Percentiles rank a stretch among this genome's conserved stretches.
phyloP scores from a whole-genome alignment of 2,329 filamentous ascomycete species.

The Bretziella fagacearum region DNA sequence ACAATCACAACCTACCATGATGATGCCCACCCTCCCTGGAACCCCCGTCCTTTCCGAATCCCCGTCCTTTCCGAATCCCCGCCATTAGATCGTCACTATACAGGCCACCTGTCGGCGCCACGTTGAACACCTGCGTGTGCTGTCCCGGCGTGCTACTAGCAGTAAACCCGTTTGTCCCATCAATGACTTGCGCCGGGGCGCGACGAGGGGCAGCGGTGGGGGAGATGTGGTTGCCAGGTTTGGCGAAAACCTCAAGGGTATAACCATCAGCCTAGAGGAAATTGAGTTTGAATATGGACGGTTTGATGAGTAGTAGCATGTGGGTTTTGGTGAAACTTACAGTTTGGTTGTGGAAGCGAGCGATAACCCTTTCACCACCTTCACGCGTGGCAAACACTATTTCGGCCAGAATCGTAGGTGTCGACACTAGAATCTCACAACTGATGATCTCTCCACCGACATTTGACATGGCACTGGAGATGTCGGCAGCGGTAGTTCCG shows the following conservation, averaged over 20 bases:
- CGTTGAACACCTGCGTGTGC: constrained; percentile 7
- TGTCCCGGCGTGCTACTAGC: constrained; percentile 22
- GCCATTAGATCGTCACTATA: constrained; percentile 35
- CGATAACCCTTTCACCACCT: constrained; percentile 57
- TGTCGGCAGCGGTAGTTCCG: constrained; percentile 66
- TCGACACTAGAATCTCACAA: constrained; percentile 50
- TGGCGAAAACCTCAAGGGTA: constrained; percentile 55
- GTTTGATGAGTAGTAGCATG: background rate
- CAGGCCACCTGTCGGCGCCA: constrained; percentile 22
- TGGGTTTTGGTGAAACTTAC: constrained; percentile 28
- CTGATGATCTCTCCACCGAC: constrained; percentile 51
- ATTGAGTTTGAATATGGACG: constrained; percentile 2
- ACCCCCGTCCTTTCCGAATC: constrained; percentile 10
- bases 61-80: constrained; percentile 17
- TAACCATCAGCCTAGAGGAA: constrained; percentile 58
- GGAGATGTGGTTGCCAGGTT: constrained; percentile 30
- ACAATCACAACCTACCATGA: background rate
- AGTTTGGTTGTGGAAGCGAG: constrained; percentile 62
- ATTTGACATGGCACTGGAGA: constrained; percentile 64
- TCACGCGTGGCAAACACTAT: constrained; percentile 56
- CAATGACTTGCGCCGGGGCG: constrained; percentile 24
- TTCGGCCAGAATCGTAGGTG: constrained; percentile 60
- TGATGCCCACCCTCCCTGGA: background rate
- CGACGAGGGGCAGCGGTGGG: constrained; percentile 21
- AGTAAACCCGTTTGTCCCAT: constrained; percentile 37